Evolutionary conservation across 345 rosid species (phyloP).

Genomic region (Salix suchowensis): DNA sequence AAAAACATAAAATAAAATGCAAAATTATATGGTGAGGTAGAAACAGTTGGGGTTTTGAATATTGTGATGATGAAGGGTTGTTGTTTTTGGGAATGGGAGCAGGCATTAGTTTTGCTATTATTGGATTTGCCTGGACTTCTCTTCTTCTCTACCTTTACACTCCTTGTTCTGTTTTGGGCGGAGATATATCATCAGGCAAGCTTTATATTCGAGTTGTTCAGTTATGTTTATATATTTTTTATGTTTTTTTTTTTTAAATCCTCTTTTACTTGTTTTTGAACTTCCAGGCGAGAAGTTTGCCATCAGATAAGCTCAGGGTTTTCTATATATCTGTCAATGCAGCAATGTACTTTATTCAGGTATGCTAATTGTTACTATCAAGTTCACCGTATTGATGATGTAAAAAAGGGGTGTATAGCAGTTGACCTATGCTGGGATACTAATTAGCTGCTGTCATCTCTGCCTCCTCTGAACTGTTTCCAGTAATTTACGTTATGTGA

Average conservation of each 20-base stretch:
- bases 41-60: not conserved
- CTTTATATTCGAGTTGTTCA: not conserved
- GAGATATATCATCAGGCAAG: conserved; percentile 99
- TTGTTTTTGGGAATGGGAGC: conserved; percentile 25
- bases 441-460: not conserved
- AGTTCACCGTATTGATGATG: not conserved
- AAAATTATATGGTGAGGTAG: not conserved
- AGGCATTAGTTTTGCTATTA: conserved; percentile 63
- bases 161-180: conserved; percentile 97
- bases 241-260: no score
- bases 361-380: conserved; percentile 8
- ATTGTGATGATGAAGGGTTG: conserved; percentile 10
- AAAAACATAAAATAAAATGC: no score
- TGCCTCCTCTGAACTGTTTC: not conserved
- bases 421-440: not conserved
- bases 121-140: conserved; percentile 88
- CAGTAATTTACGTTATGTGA: not conserved
- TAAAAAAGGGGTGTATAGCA: not conserved
- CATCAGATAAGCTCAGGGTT: conserved; percentile 78
- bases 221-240: not conserved
- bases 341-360: conserved; percentile 77
- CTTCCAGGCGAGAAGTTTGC: conserved; percentile 91
- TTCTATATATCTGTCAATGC: conserved; percentile 57
- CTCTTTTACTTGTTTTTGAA: conserved; percentile 11
- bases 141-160: conserved; percentile 87